A percentile compares a stretch with the other conserved stretches of the same genome.
Evolutionary conservation across 2,329 filamentous ascomycete genomes (phyloP).

Genomic region (Ascochyta pisi): DNA sequence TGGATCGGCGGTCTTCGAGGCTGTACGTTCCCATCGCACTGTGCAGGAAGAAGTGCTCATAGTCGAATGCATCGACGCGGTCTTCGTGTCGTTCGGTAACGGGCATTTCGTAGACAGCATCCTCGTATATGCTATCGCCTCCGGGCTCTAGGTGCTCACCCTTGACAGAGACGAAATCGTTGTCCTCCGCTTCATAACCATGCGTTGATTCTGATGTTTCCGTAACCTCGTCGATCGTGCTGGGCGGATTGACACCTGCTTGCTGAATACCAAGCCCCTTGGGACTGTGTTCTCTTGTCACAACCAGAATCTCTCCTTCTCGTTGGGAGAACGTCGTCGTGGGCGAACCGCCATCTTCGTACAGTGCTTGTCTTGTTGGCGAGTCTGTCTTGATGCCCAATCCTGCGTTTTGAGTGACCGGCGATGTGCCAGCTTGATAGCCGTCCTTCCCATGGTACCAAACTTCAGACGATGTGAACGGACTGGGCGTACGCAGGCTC

Average conservation of each 20-base stretch:
- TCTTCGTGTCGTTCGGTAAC: slow-evolving; percentile 77
- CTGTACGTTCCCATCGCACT: slow-evolving; percentile 85
- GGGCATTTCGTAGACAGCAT: slow-evolving; percentile 51
- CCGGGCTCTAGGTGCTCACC: slow-evolving; percentile 32
- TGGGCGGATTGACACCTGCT: slow-evolving; percentile 27
- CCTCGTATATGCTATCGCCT: slow-evolving; percentile 53
- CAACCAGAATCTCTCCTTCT: slow-evolving; percentile 26
- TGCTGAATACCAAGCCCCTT: slow-evolving; percentile 28
- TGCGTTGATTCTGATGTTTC: slow-evolving; percentile 13
- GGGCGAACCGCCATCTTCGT: slow-evolving; percentile 21
- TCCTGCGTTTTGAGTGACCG: slow-evolving; percentile 37
- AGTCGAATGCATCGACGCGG: slow-evolving; percentile 93
- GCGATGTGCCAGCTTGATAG: slow-evolving; percentile 33
- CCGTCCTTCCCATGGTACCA: slow-evolving; percentile 56
- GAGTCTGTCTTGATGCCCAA: slow-evolving; percentile 40
- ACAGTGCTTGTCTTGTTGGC: slow-evolving; percentile 31
- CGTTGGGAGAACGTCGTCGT: slow-evolving; percentile 26
- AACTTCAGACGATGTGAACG: slow-evolving; percentile 76
- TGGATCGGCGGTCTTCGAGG: slow-evolving; percentile 61
- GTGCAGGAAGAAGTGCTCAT: slow-evolving; percentile 93
- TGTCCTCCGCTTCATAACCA: slow-evolving; percentile 48
- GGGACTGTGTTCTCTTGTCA: slow-evolving; percentile 7
- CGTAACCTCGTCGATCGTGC: slow-evolving; percentile 37
- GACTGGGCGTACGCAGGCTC: slow-evolving; percentile 76
- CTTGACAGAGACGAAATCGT: slow-evolving; percentile 48